Evolutionary conservation across 2,329 filamentous ascomycete species (phyloP).

Genomic region (Acrocalymma vagum): DNA sequence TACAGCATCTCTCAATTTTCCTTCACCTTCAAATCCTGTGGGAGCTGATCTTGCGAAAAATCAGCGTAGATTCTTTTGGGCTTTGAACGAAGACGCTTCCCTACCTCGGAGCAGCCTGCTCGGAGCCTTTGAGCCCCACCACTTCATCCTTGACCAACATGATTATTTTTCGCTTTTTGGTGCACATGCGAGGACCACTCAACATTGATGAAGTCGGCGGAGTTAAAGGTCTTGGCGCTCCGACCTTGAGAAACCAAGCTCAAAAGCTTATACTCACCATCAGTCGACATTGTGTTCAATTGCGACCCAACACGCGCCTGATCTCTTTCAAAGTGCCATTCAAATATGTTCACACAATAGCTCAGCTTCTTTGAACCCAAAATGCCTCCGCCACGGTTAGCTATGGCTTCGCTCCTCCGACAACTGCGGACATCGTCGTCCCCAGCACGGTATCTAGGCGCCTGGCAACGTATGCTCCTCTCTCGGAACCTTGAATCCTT

Average conservation of each 20-base stretch:
- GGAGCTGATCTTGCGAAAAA: slow-evolving; percentile 33
- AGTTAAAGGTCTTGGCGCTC: slow-evolving; percentile 29
- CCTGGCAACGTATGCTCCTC: slow-evolving; percentile 7
- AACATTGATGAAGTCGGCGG: slow-evolving; percentile 19
- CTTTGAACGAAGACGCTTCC: neutral
- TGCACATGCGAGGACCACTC: slow-evolving; percentile 5
- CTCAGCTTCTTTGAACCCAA: slow-evolving; percentile 6
- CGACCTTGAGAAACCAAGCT: neutral
- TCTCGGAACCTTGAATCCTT: neutral
- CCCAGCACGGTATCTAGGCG: slow-evolving; percentile 2
- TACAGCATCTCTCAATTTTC: slow-evolving; percentile 41
- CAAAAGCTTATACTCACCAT: neutral
- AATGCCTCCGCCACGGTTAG: slow-evolving; percentile 33
- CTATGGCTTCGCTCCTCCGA: slow-evolving; percentile 15
- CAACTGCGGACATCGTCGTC: slow-evolving; percentile 8
- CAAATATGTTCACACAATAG: slow-evolving; percentile 25
- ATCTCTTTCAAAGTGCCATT: slow-evolving; percentile 3
- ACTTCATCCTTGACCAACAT: slow-evolving; percentile 29
- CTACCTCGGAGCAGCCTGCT: slow-evolving; percentile 28
- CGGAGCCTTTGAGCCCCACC: slow-evolving; percentile 22
- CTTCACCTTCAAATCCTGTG: slow-evolving; percentile 33
- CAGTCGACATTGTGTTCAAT: neutral
- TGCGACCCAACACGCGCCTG: slow-evolving; percentile 8
- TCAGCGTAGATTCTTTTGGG: slow-evolving; percentile 3
- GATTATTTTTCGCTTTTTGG: neutral